Evolutionary conservation across 108 stramenopile genomes (phyloP).

Genomic region (Cyclotella distinguenda): DNA sequence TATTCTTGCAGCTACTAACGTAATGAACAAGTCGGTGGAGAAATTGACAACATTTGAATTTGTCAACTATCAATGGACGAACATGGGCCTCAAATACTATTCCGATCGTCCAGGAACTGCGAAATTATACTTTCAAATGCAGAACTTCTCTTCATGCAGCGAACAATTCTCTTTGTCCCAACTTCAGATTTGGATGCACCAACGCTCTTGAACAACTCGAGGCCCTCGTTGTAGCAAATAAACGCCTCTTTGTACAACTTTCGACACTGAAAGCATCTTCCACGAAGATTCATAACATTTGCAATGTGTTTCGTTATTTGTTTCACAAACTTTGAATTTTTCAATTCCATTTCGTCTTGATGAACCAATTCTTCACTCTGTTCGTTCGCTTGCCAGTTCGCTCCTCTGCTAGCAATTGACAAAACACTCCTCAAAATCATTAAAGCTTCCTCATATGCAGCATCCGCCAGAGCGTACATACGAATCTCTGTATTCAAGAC

Average conservation of each 20-base stretch:
- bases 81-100: slow-evolving; percentile 17
- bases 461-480: slow-evolving; percentile 28
- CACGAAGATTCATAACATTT: slow-evolving; percentile 26
- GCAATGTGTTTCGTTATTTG: slow-evolving; percentile 26
- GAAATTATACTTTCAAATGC: slow-evolving; percentile 44
- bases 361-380: no score
- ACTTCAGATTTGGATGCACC: slow-evolving; percentile 3
- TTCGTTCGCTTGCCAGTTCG: not conserved
- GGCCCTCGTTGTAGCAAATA: slow-evolving; percentile 28
- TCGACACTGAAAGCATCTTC: slow-evolving; percentile 31
- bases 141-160: slow-evolving; percentile 35
- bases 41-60: no score
- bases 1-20: no score
- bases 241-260: slow-evolving; percentile 29
- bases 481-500: slow-evolving; percentile 28
- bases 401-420: slow-evolving; percentile 1
- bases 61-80: no score
- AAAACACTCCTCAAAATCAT: slow-evolving; percentile 20
- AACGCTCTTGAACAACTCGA: slow-evolving; percentile 11
- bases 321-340: slow-evolving; percentile 7
- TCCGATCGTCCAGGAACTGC: slow-evolving; percentile 32
- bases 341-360: not conserved
- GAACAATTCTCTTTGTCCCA: slow-evolving; percentile 20
- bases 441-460: slow-evolving; percentile 40
- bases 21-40: no score